Evolutionary conservation across 805 yeast genomes (phyloP).

Genomic region (Lachancea quebecensis): DNA sequence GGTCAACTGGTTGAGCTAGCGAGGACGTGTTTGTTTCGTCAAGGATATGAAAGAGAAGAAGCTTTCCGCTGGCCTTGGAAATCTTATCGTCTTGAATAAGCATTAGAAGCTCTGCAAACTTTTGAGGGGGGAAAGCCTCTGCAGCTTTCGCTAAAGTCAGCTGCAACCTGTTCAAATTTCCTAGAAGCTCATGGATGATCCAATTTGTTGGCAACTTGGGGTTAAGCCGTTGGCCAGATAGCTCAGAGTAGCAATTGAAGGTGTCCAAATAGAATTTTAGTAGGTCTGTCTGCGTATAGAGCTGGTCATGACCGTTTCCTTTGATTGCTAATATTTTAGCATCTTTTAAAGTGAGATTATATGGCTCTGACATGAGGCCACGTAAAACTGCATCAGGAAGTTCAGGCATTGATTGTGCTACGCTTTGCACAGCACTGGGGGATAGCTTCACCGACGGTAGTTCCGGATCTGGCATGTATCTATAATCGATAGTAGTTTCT

Average conservation of each 20-base stretch:
- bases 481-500: slow-evolving; percentile 76
- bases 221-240: slow-evolving; percentile 23
- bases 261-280: slow-evolving; percentile 44
- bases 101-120: slow-evolving; percentile 48
- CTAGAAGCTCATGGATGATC: slow-evolving; percentile 76
- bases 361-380: slow-evolving; percentile 43
- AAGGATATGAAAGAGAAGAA: slow-evolving; percentile 56
- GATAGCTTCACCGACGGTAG: slow-evolving; percentile 50
- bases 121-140: slow-evolving; percentile 33
- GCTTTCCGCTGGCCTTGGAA: slow-evolving; percentile 63
- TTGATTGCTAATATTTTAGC: slow-evolving; percentile 61
- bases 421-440: slow-evolving; percentile 35
- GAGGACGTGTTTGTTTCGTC: slow-evolving; percentile 30
- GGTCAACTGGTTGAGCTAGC: slow-evolving; percentile 10
- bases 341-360: slow-evolving; percentile 57
- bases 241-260: slow-evolving; percentile 30
- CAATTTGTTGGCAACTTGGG: slow-evolving; percentile 57
- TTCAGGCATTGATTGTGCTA: slow-evolving; percentile 42
- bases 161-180: slow-evolving; percentile 52
- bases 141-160: slow-evolving; percentile 27
- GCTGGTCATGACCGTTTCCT: slow-evolving; percentile 26
- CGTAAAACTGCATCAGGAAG: slow-evolving; percentile 56
- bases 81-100: slow-evolving; percentile 42
- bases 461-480: slow-evolving; percentile 95
- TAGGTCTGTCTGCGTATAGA: slow-evolving; percentile 32